Percentiles rank a stretch among this genome's conserved stretches.
These are phyloP conservation scores for Passiflora organensis DNA, from an alignment of 345 rosid genomes.

Conservation along the genomic window DNA sequence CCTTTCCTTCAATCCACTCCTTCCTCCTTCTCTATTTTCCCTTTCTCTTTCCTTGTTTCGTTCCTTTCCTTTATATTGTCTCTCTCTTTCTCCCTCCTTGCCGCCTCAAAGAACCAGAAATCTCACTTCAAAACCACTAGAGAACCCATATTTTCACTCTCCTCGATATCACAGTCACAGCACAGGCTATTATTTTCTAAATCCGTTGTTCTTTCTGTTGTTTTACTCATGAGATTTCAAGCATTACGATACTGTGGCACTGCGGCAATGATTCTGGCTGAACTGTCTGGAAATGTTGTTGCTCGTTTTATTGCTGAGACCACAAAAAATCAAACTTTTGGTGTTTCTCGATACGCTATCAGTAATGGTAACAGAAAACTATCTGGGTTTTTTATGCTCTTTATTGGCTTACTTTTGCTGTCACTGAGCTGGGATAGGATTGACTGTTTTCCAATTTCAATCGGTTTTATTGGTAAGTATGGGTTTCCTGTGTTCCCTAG, in stretches of 20 bases:
- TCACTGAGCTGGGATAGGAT: slow-evolving; percentile 88
- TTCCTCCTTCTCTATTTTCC: slow-evolving; percentile 50
- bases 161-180: slow-evolving; percentile 48
- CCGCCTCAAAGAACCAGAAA: slow-evolving; percentile 19
- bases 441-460: slow-evolving; percentile 70
- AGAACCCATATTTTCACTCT: slow-evolving; percentile 31
- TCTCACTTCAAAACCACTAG: slow-evolving; percentile 18
- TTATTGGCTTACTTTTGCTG: slow-evolving; percentile 57
- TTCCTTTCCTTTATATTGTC: slow-evolving; percentile 37
- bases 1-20: slow-evolving; percentile 54
- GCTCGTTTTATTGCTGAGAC: slow-evolving; percentile 47
- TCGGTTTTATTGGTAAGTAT: slow-evolving; percentile 29
- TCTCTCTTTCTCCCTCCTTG: slow-evolving; percentile 15
- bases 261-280: slow-evolving; percentile 91
- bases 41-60: slow-evolving; percentile 41
- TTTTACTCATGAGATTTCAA: slow-evolving; percentile 78
- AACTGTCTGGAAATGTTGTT: slow-evolving; percentile 64
- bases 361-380: slow-evolving; percentile 15
- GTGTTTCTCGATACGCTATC: slow-evolving; percentile 1
- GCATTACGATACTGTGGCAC: slow-evolving; percentile 89
- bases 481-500: slow-evolving; percentile 45
- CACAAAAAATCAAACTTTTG: slow-evolving; percentile 15
- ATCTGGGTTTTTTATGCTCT: slow-evolving; percentile 58
- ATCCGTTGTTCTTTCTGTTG: slow-evolving; percentile 49
- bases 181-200: slow-evolving; percentile 45